phyloP scores from a whole-genome alignment of 169 alveolate species.

The Cryptosporidium andersoni region DNA sequence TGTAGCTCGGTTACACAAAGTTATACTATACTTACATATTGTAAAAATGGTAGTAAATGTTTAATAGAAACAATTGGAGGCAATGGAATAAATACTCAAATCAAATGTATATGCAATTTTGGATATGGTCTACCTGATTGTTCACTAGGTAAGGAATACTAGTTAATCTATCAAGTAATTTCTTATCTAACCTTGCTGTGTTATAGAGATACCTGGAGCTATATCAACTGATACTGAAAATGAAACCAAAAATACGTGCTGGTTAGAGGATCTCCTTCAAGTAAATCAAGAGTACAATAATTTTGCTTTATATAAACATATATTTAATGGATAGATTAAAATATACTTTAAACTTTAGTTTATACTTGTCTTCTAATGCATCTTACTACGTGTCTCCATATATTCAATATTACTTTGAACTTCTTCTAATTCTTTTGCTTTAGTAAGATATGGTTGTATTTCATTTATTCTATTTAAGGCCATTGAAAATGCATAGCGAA shows the following conservation, averaged over 20 bases:
- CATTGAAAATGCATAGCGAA: constrained; percentile 21
- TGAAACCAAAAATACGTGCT: constrained; percentile 57
- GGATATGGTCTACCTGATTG: constrained; percentile 68
- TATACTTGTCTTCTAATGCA: neutral
- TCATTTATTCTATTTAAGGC: constrained; percentile 41
- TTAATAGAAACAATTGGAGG: constrained; percentile 41
- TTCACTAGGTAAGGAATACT: constrained; percentile 49
- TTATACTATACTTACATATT: constrained; percentile 3
- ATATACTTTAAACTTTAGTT: no score
- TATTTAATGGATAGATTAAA: neutral
- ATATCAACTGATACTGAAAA: constrained; percentile 8
- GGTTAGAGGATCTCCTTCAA: constrained; percentile 59
- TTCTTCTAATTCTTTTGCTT: constrained; percentile 3
- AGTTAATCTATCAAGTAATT: neutral
- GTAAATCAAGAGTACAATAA: constrained; percentile 34
- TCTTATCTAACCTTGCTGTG: neutral
- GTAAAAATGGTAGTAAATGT: constrained; percentile 52
- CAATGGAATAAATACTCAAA: constrained; percentile 18
- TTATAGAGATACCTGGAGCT: constrained; percentile 51
- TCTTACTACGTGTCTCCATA: neutral
- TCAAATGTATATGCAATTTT: constrained; percentile 17
- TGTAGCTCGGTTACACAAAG: constrained; percentile 26
- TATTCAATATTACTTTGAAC: constrained; percentile 6
- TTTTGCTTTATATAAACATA: constrained; percentile 39
- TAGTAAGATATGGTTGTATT: constrained; percentile 13